Evolutionary conservation across 495 filamentous ascomycete genomes (phyloP).

Genomic region (Talaromyces wortmannii): DNA sequence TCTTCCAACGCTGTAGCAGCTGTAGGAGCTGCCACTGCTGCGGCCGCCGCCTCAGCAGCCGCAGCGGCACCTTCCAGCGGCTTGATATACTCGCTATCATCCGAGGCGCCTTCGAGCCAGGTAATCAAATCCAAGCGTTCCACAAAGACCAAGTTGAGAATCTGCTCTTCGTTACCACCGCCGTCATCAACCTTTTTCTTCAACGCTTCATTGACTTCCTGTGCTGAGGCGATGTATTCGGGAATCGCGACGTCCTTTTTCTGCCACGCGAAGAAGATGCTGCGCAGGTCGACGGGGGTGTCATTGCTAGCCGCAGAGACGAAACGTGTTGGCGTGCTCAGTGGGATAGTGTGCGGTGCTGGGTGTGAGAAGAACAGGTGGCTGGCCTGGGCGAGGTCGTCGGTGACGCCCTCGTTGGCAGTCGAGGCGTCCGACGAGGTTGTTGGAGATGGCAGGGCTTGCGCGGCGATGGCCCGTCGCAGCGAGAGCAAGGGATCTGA

Average conservation of each 20-base stretch:
- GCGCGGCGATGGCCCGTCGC: conserved; percentile 66
- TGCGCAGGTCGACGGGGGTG: conserved; percentile 77
- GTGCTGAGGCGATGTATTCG: conserved; percentile 80
- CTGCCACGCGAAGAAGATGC: conserved; percentile 90
- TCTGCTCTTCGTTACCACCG: conserved; percentile 13
- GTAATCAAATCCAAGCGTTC: conserved; percentile 85
- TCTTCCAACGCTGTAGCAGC: conserved; percentile 36
- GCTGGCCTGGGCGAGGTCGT: conserved; percentile 67
- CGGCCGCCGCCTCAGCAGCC: conserved; percentile 44
- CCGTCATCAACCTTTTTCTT: conserved; percentile 30
- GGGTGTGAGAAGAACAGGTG: conserved; percentile 72
- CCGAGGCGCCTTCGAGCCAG: conserved; percentile 82
- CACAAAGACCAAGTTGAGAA: conserved; percentile 62
- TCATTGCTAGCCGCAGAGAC: conserved; percentile 50
- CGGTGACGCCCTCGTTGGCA: conserved; percentile 28
- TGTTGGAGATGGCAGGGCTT: conserved; percentile 59
- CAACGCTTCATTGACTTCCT: conserved; percentile 75
- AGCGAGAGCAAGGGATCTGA: conserved; percentile 73
- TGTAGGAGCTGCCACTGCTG: conserved; percentile 28
- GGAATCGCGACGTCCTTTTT: conserved; percentile 83
- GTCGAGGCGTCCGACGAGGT: conserved; percentile 51
- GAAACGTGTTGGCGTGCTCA: conserved; percentile 80
- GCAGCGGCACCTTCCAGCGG: conserved; percentile 58
- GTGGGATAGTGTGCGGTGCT: conserved; percentile 56
- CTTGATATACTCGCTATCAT: conserved; percentile 89